Evolutionary conservation across 768 basidiomycete genomes (phyloP).

Genomic region (Postia placenta): DNA sequence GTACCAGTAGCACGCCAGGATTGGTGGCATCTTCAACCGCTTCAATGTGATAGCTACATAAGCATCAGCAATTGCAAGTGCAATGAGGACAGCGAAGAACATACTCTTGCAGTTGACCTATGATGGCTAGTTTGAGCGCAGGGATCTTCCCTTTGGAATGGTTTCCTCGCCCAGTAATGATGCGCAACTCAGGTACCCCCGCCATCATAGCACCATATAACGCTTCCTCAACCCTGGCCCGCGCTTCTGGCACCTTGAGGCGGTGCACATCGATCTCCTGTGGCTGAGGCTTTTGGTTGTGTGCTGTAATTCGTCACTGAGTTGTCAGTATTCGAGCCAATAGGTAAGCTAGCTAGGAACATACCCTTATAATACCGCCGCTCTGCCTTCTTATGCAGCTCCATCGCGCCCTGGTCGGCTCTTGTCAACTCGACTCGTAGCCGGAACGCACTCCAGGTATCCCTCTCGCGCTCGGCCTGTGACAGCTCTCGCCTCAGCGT

Average conservation of each 20-base stretch:
- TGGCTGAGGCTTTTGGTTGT: constrained; percentile 22
- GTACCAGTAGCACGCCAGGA: constrained; percentile 24
- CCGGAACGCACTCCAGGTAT: constrained; percentile 20
- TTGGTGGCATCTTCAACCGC: constrained; percentile 21
- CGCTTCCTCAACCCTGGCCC: constrained; percentile 24
- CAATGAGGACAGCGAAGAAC: constrained; percentile 6
- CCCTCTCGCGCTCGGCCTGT: constrained; percentile 18
- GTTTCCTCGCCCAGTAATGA: constrained; percentile 29
- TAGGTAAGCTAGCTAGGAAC: not conserved
- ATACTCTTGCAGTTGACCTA: constrained; percentile 24
- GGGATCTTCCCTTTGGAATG: constrained; percentile 27
- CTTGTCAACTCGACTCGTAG: constrained; percentile 25
- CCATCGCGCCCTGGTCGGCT: constrained; percentile 21
- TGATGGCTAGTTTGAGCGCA: constrained; percentile 26
- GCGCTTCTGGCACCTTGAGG: constrained; percentile 26
- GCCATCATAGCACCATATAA: constrained; percentile 24
- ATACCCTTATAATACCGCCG: constrained; percentile 28
- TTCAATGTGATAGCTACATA: constrained; percentile 21
- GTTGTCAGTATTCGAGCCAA: not conserved
- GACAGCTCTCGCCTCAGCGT: constrained; percentile 16
- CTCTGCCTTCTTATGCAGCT: constrained; percentile 27
- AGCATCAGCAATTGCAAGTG: not conserved
- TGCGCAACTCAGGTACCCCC: constrained; percentile 24
- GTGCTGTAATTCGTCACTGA: constrained; percentile 24
- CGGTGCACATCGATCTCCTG: constrained; percentile 31